phyloP scores from a whole-genome alignment of 352 stramenopile genomes.

The Phytophthora podocarpi region DNA sequence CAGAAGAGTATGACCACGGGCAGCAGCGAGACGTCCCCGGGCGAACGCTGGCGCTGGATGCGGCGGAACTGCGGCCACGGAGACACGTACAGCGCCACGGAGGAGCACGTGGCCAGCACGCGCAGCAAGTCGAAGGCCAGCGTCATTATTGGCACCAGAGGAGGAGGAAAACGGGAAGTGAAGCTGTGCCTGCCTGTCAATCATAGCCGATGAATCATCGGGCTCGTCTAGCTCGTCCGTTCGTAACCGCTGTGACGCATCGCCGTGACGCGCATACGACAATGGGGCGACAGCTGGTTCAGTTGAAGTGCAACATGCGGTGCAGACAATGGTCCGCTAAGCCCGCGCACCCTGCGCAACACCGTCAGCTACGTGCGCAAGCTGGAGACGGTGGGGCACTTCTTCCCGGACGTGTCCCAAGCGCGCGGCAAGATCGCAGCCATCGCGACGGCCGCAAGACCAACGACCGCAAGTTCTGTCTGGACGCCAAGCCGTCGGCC shows the following conservation, averaged over 20 bases:
- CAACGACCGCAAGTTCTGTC: conserved; percentile 24
- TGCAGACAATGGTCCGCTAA: no score
- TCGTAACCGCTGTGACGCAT: neutral
- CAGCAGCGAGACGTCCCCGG: conserved; percentile 29
- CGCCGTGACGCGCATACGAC: neutral
- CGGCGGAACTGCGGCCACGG: conserved; percentile 33
- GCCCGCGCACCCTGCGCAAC: conserved; percentile 2
- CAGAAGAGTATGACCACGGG: conserved; percentile 38
- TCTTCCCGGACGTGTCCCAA: conserved; percentile 24
- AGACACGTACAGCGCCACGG: conserved; percentile 31
- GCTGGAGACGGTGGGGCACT: conserved; percentile 19
- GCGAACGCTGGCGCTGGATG: conserved; percentile 19
- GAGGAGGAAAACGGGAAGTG: no score
- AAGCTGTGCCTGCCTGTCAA: no score
- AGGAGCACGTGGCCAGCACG: conserved; percentile 30
- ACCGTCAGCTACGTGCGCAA: conserved; percentile 26
- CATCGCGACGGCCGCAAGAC: conserved; percentile 25
- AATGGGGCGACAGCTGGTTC: neutral
- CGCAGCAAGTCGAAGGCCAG: conserved; percentile 32
- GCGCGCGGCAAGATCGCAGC: conserved; percentile 24
- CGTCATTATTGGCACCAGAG: conserved; percentile 19
- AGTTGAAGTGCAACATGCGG: neutral
- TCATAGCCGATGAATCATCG: no score
- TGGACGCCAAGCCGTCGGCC: conserved; percentile 24
- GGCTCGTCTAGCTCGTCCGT: neutral